Evolutionary conservation across 176 grass and related monocot genomes (phyloP).

Genomic region (Musa itinerans): DNA sequence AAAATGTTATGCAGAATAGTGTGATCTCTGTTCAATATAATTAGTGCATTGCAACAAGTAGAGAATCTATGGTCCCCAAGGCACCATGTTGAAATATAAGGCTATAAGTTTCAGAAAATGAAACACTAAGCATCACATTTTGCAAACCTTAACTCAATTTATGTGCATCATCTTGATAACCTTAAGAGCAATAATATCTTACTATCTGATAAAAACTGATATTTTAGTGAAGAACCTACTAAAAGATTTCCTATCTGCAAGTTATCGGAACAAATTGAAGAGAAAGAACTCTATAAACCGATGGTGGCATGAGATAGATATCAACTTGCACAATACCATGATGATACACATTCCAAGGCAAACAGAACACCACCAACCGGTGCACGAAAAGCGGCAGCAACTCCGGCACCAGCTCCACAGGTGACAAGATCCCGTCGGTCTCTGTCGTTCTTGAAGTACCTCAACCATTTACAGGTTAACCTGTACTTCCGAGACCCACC

Average conservation of each 20-base stretch:
- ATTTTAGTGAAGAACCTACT: too few relatives aligned
- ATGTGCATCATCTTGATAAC: too few relatives aligned
- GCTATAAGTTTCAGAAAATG: too few relatives aligned
- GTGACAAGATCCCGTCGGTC: conserved; percentile 89
- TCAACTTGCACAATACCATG: conserved; percentile 56
- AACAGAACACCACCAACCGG: conserved; percentile 91
- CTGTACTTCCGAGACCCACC: conserved; percentile 69
- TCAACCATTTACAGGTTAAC: conserved; percentile 72
- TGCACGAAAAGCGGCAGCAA: conserved; percentile 83
- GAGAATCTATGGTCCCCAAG: background rate
- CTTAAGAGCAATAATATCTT: too few relatives aligned
- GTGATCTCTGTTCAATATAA: background rate
- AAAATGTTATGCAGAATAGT: background rate
- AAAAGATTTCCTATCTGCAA: too few relatives aligned
- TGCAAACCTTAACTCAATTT: too few relatives aligned
- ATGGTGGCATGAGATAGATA: background rate
- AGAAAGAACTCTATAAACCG: background rate
- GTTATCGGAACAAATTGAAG: too few relatives aligned
- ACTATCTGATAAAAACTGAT: too few relatives aligned
- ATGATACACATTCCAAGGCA: conserved; percentile 76
- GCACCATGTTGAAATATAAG: background rate
- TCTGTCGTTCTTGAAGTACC: conserved; percentile 90
- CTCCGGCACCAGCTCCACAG: conserved; percentile 75
- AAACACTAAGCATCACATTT: too few relatives aligned
- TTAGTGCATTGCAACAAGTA: background rate